Conservation (phyloP, 2,329 filamentous ascomycete species). For the Fusarium dlaminii region DNA sequence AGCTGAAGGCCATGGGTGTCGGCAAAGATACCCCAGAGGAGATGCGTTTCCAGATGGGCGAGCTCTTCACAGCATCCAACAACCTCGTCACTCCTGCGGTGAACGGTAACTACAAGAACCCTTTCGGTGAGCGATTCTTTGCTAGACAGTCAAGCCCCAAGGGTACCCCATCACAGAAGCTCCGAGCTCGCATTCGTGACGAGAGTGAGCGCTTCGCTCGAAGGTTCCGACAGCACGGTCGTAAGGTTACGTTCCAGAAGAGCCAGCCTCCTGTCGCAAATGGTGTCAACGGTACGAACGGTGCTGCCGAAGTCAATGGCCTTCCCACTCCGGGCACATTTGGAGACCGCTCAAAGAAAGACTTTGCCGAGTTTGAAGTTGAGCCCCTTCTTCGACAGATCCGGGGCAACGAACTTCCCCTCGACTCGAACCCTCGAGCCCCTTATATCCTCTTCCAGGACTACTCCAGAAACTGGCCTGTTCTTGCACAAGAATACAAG, state of each 20-base stretch:
- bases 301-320: slow-evolving; percentile 20
- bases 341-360: slow-evolving; percentile 54
- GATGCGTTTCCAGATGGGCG: slow-evolving; percentile 63
- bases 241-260: slow-evolving; percentile 57
- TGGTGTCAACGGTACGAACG: slow-evolving; percentile 15
- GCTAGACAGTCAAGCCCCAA: slow-evolving; percentile 58
- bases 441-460: slow-evolving; percentile 65
- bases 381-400: slow-evolving; percentile 61
- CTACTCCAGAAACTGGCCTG: slow-evolving; percentile 62
- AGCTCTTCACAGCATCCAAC: slow-evolving; percentile 62
- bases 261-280: slow-evolving; percentile 31
- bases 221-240: slow-evolving; percentile 60
- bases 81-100: slow-evolving; percentile 64
- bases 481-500: slow-evolving; percentile 63
- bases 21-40: slow-evolving; percentile 63
- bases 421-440: slow-evolving; percentile 62
- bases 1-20: slow-evolving; percentile 60
- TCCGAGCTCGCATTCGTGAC: slow-evolving; percentile 61
- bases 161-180: slow-evolving; percentile 61
- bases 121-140: slow-evolving; percentile 62
- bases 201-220: slow-evolving; percentile 61
- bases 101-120: slow-evolving; percentile 65
- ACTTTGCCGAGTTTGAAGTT: slow-evolving; percentile 59
- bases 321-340: slow-evolving; percentile 46
- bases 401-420: slow-evolving; percentile 61